Evolutionary conservation across 2,329 filamentous ascomycete genomes (phyloP).

Genomic region (Arachnomyces sp.): DNA sequence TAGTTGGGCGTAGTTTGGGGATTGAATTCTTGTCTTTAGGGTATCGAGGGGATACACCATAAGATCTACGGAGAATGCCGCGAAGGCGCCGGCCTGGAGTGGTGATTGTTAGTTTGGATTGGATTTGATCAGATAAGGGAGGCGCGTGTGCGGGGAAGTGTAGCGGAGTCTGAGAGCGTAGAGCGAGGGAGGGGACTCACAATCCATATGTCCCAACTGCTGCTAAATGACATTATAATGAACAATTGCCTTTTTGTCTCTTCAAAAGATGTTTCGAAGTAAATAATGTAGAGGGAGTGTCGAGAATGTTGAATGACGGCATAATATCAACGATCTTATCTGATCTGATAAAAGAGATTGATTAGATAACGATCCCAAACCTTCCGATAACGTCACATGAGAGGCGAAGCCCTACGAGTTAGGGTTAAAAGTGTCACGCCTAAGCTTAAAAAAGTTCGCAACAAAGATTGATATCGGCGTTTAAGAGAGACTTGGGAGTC

Average conservation of each 20-base stretch:
- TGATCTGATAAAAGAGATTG: slow-evolving; percentile 3
- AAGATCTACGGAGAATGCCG: slow-evolving; percentile 78
- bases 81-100: slow-evolving; percentile 67
- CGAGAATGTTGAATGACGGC: slow-evolving; percentile 1
- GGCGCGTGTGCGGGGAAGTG: background rate
- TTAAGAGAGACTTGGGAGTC: no score
- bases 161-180: no score
- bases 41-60: slow-evolving; percentile 84
- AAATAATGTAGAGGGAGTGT: slow-evolving; percentile 1
- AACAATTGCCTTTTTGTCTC: background rate
- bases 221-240: slow-evolving; percentile 31
- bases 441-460: background rate
- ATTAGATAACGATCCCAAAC: slow-evolving; percentile 1
- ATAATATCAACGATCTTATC: slow-evolving; percentile 1
- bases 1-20: slow-evolving; percentile 60
- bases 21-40: slow-evolving; percentile 78
- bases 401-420: slow-evolving; percentile 3
- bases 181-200: slow-evolving; percentile 31
- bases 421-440: background rate
- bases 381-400: slow-evolving; percentile 7
- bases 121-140: background rate
- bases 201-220: slow-evolving; percentile 49
- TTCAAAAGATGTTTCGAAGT: background rate
- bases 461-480: no score
- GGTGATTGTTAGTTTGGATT: background rate